Conservation (phyloP, 495 filamentous ascomycete species). For the Staphylotrichum longicolle region DNA sequence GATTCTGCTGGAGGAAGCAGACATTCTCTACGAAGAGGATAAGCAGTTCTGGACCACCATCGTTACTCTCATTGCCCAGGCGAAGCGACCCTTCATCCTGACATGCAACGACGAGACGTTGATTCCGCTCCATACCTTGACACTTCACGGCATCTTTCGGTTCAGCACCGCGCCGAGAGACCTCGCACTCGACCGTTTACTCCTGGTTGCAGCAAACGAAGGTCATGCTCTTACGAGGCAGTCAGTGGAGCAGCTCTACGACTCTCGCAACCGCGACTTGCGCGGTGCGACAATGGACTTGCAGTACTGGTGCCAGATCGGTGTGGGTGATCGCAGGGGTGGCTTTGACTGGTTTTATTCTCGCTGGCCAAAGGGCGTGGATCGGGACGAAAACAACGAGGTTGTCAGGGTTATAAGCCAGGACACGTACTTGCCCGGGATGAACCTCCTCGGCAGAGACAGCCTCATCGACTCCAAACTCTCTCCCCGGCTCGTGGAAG, state of each 20-base stretch:
- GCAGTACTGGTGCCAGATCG: conserved; percentile 96
- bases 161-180: conserved; percentile 65
- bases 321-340: conserved; percentile 80
- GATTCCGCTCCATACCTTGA: conserved; percentile 66
- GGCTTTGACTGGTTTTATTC: conserved; percentile 88
- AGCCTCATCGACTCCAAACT: conserved; percentile 26
- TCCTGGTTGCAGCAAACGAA: conserved; percentile 83
- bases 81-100: conserved; percentile 87
- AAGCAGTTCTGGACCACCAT: conserved; percentile 90
- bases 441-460: conserved; percentile 73
- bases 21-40: conserved; percentile 91
- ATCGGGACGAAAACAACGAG: conserved; percentile 63
- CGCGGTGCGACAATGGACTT: conserved; percentile 82
- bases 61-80: conserved; percentile 70
- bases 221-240: conserved; percentile 75
- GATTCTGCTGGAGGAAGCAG: conserved; percentile 92
- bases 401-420: conserved; percentile 78
- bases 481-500: conserved; percentile 37
- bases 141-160: conserved; percentile 83
- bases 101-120: conserved; percentile 88
- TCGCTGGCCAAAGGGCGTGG: conserved; percentile 66
- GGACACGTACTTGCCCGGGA: conserved; percentile 69
- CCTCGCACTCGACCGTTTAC: conserved; percentile 72
- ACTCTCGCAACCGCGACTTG: conserved; percentile 65
- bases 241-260: conserved; percentile 67